Base-by-base conservation (phyloP, 345 rosid species). In the Jatropha curcas region DNA sequence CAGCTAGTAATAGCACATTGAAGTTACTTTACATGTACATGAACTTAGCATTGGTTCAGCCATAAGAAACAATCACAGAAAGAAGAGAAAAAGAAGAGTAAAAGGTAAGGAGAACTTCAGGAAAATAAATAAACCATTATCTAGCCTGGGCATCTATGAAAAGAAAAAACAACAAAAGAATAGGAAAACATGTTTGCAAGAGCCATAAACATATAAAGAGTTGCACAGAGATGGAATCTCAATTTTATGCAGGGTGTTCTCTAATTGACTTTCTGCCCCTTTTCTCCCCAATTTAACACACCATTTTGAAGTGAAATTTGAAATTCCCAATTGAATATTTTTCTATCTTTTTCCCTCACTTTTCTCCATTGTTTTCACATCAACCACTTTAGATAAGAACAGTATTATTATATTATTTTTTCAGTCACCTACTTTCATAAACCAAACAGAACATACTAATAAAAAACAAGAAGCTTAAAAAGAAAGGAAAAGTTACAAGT, bases 361-460 rank as follows among this genome's bases (percentile, higher is more conserved):
- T 19, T 20, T 19, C n/a, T n/a, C n/a, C 25, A 3, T 1, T n/a
- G 35, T 37, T 20, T 9, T 48, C 48, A 37, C 28, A 37, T 35
- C 39, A 37, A 20, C 34, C 11, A 43, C 52, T n/a, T 46, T 39
- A 5, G n/a, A n/a, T n/a, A n/a, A n/a, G n/a, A n/a, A 63, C 12
- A 30, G 5, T 28, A 64, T 14, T 13, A 19, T 14, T 25, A 41
- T 34, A 31, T 13, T 34, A 9, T 17, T 17, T 24, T 60, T 60
- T 6, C 19, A 30, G 39, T 60, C 43, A 8, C 35, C 35, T 43
- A 25, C 34, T 43, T 39, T 65, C 50, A 65, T 60, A 72, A 72
- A 33, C 28, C 33, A 34, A 46, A 20, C 68, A 68, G 7, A 30
- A 25, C 28, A 46, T 25, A 51, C 34, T 28, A 14, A 46, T 37